Conservation (phyloP, 257 asterid genomes). For the Oldenlandia corymbosa region DNA sequence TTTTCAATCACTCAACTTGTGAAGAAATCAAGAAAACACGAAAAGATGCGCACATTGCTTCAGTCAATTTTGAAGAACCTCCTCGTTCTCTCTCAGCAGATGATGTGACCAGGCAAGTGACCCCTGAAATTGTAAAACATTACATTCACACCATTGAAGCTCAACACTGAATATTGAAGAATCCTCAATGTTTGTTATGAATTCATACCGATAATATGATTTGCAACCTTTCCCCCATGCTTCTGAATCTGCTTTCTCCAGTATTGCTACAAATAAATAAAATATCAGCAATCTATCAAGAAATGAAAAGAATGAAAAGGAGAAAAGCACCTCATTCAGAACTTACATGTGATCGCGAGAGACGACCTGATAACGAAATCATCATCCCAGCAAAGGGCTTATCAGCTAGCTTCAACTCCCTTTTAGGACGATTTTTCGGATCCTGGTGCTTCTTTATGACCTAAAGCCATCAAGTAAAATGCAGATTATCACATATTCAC, state of each 20-base stretch:
- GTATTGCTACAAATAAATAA: slow-evolving; percentile 45
- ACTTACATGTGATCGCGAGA: slow-evolving; percentile 56
- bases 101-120: slow-evolving; percentile 57
- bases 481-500: background rate
- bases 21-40: background rate
- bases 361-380: slow-evolving; percentile 73
- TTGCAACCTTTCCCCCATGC: slow-evolving; percentile 65
- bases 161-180: no score
- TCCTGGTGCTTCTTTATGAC: slow-evolving; percentile 43
- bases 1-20: background rate
- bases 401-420: slow-evolving; percentile 16
- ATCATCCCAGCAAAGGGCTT: slow-evolving; percentile 61
- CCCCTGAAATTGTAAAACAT: slow-evolving; percentile 44
- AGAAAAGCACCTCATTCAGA: background rate
- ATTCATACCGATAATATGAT: slow-evolving; percentile 57
- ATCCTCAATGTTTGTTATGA: background rate
- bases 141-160: background rate
- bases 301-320: background rate
- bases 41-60: slow-evolving; percentile 56
- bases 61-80: slow-evolving; percentile 68
- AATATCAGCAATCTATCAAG: background rate
- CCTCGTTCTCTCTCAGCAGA: slow-evolving; percentile 76
- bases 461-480: slow-evolving; percentile 35
- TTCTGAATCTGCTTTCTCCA: slow-evolving; percentile 77
- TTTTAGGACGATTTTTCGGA: slow-evolving; percentile 28